These are phyloP conservation scores for Thielaviopsis cerberus DNA, from an alignment of 2,329 filamentous ascomycete species.

Conservation along the genomic window DNA sequence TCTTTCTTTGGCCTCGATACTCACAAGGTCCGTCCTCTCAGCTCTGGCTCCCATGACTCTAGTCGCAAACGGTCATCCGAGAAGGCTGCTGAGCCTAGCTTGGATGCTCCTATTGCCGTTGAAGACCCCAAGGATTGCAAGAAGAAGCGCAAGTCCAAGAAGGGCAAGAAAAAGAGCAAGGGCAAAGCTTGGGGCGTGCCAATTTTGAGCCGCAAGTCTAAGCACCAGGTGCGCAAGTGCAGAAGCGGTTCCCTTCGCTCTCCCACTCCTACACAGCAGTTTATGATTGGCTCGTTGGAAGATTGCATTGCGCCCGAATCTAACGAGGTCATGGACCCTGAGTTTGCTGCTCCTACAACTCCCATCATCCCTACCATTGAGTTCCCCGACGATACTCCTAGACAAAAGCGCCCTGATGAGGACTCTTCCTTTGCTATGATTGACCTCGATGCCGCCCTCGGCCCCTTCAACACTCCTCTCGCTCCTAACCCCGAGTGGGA, in stretches of 20 bases:
- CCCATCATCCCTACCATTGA: conserved; percentile 16
- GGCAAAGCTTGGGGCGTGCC: conserved; percentile 56
- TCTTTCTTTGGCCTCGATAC: conserved; percentile 45
- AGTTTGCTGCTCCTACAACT: not conserved
- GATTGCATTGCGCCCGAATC: conserved; percentile 9
- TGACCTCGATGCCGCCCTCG: conserved; percentile 81
- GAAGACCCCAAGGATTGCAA: conserved; percentile 20
- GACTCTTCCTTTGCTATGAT: conserved; percentile 66
- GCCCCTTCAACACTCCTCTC: conserved; percentile 72
- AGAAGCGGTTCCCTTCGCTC: conserved; percentile 24
- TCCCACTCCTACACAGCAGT: conserved; percentile 23
- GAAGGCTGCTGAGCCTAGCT: conserved; percentile 18
- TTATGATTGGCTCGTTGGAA: conserved; percentile 13
- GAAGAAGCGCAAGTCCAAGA: conserved; percentile 33
- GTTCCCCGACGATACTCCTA: conserved; percentile 5
- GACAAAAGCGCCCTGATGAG: conserved; percentile 21
- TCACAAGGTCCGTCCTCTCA: conserved; percentile 13
- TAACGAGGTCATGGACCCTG: conserved; percentile 10
- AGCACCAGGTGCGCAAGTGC: conserved; percentile 25
- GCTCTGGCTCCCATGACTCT: not conserved
- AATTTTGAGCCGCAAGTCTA: conserved; percentile 45
- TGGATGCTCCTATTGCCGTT: conserved; percentile 10
- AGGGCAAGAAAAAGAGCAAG: conserved; percentile 37
- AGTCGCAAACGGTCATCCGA: conserved; percentile 16
- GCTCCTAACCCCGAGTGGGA: conserved; percentile 46